Base-by-base conservation (phyloP, 805 yeast genomes). In the Clavispora carvajalis region DNA sequence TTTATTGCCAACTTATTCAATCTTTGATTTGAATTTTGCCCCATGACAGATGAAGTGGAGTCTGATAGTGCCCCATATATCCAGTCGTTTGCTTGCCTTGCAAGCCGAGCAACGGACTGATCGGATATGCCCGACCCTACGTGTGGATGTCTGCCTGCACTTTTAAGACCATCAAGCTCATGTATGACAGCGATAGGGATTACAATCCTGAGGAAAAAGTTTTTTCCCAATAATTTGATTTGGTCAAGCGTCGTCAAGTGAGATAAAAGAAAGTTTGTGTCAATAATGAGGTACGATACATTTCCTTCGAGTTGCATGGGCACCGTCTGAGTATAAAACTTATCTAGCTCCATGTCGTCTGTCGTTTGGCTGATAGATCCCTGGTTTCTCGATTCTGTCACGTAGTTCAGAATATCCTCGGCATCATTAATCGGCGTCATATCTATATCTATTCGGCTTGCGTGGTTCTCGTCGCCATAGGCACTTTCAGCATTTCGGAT, bases 121-220 rank as follows among this genome's bases (percentile, higher is more conserved):
- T 33, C 36, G 3, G 24, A 9, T 8, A 28, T n/a, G 9, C 10
- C 16, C 10, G 31, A 28, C n/a, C 43, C 50, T 6, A 15, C 21
- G 8, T 46, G 37, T 22, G 40, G 42, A 10, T 51, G 51, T 11
- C 24, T 38, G 45, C 52, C 41, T 0, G 79, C 68, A 3, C 57
- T 64, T 54, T 90, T 90, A 47, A 90, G 65, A 0, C 90, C 90
- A 60, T 90, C 97, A n/a, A 90, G 67, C 55, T 90, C 98, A 30
- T 65, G 69, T 11, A 86, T 65, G 3, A 83, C 93, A 1, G 80
- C 76, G 4, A 63, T 63, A 0, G 98, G 98, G 3, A 90, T 67
- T 0, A 90, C 66, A 1, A 90, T 65, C 36, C 56, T 56, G 37
- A 78, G 74, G 13, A 71, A 66, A 52, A 67, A 80, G 10, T 59